phyloP scores from a whole-genome alignment of 805 yeast species.

The Myxozyma vanderwaltii region DNA sequence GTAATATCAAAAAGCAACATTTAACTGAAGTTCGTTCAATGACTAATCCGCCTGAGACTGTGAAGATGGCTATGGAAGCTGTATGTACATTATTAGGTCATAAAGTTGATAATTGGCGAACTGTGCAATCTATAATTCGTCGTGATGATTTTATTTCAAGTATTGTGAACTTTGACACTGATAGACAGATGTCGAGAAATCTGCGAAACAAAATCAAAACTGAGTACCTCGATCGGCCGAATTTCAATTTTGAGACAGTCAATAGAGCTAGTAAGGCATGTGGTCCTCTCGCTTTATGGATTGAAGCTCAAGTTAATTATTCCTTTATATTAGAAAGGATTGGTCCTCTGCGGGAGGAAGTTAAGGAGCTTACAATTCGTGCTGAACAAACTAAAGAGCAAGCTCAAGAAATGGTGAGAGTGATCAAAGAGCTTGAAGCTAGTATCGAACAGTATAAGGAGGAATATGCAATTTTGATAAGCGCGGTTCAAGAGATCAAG shows the following conservation, averaged over 20 bases:
- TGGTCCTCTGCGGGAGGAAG: constrained; percentile 73
- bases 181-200: constrained; percentile 55
- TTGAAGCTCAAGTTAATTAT: constrained; percentile 81
- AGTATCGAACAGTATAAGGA: constrained; percentile 69
- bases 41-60: constrained; percentile 87
- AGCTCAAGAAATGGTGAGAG: constrained; percentile 72
- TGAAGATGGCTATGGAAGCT: constrained; percentile 81
- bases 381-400: constrained; percentile 66
- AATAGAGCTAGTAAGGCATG: constrained; percentile 92
- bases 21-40: constrained; percentile 85
- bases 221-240: constrained; percentile 61
- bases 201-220: constrained; percentile 59
- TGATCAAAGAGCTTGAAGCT: constrained; percentile 69
- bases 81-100: constrained; percentile 83
- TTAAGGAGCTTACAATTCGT: constrained; percentile 58
- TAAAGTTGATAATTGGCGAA: constrained; percentile 68
- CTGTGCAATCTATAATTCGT: constrained; percentile 77
- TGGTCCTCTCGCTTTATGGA: constrained; percentile 90
- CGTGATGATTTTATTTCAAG: constrained; percentile 84
- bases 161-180: constrained; percentile 74
- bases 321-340: constrained; percentile 68
- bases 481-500: constrained; percentile 77
- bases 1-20: constrained; percentile 88
- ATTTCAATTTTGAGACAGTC: constrained; percentile 70
- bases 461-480: constrained; percentile 69